phyloP scores from a whole-genome alignment of 2,329 filamentous ascomycete species.

The Tolypocladium ovalisporum region DNA sequence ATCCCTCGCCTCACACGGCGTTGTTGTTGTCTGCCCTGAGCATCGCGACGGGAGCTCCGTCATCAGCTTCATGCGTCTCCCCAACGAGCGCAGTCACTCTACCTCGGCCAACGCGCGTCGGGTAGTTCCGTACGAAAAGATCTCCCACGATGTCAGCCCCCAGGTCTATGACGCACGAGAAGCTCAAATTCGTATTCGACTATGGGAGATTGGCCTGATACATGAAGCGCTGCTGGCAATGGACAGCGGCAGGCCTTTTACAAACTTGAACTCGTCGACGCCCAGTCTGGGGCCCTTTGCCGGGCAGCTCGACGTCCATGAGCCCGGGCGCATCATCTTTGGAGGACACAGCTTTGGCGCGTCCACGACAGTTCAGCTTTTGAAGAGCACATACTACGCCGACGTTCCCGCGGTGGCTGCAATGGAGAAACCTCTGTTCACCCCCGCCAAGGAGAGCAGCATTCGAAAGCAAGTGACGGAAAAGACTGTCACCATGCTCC shows the following conservation, averaged over 20 bases:
- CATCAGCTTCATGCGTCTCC: slow-evolving; percentile 58
- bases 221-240: slow-evolving; percentile 58
- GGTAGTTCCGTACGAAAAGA: slow-evolving; percentile 35
- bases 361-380: slow-evolving; percentile 61
- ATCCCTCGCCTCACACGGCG: slow-evolving; percentile 68
- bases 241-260: slow-evolving; percentile 40
- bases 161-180: slow-evolving; percentile 60
- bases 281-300: slow-evolving; percentile 47
- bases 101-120: slow-evolving; percentile 15
- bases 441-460: slow-evolving; percentile 40
- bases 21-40: slow-evolving; percentile 72
- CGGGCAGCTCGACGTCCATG: slow-evolving; percentile 53
- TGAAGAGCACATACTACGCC: slow-evolving; percentile 69
- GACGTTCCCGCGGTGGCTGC: slow-evolving; percentile 30
- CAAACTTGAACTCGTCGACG: slow-evolving; percentile 42
- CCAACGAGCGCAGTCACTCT: slow-evolving; percentile 30
- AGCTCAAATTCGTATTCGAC: slow-evolving; percentile 59
- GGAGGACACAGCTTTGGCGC: slow-evolving; percentile 76
- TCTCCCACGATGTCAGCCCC: slow-evolving; percentile 51
- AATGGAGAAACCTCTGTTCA: slow-evolving; percentile 49
- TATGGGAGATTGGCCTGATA: slow-evolving; percentile 68
- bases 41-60: slow-evolving; percentile 75
- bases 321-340: slow-evolving; percentile 63
- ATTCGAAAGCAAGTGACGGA: slow-evolving; percentile 59
- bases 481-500: slow-evolving; percentile 52